phyloP scores from a whole-genome alignment of 2,329 filamentous ascomycete genomes.

The Endoconidiophora polonica region DNA sequence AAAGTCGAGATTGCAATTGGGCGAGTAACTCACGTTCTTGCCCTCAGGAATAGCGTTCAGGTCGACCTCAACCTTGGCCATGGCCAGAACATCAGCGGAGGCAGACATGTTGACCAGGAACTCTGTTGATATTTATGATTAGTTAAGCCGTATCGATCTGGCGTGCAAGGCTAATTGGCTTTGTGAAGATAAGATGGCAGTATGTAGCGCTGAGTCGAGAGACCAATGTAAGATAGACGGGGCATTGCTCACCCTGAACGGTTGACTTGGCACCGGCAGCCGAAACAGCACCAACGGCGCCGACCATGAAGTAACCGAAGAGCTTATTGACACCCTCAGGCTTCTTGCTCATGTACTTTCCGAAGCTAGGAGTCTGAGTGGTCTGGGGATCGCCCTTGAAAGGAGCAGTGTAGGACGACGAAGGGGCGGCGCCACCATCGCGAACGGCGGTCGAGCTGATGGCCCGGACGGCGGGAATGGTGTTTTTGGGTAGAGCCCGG shows the following conservation, averaged over 20 bases:
- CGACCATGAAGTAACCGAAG: conserved; percentile 97
- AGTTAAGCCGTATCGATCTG: too few species aligned
- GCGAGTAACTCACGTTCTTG: conserved; percentile 67
- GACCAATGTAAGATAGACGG: not conserved
- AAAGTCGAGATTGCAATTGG: not conserved
- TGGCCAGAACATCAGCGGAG: conserved; percentile 92
- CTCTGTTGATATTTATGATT: conserved; percentile 38
- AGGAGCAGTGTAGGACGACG: conserved; percentile 40
- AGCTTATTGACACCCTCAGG: conserved; percentile 61
- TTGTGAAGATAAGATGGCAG: not conserved
- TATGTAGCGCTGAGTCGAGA: not conserved
- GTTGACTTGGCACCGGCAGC: conserved; percentile 95
- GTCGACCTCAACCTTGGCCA: conserved; percentile 98
- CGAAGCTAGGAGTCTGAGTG: conserved; percentile 73
- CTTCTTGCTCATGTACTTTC: conserved; percentile 63
- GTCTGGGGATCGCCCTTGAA: conserved; percentile 42
- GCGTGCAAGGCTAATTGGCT: conserved; percentile 3
- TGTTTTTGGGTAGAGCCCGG: conserved; percentile 34
- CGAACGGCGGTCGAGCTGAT: conserved; percentile 38
- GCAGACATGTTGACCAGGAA: conserved; percentile 99
- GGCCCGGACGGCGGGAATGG: conserved; percentile 30
- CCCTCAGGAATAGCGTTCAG: conserved; percentile 86
- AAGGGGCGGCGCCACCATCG: conserved; percentile 22
- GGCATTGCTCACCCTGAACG: conserved; percentile 64
- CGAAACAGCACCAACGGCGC: conserved; percentile 78